A percentile compares a stretch with the other conserved stretches of the same genome.
Conservation (phyloP, 805 yeast genomes). For the Saturnispora quitensis region DNA sequence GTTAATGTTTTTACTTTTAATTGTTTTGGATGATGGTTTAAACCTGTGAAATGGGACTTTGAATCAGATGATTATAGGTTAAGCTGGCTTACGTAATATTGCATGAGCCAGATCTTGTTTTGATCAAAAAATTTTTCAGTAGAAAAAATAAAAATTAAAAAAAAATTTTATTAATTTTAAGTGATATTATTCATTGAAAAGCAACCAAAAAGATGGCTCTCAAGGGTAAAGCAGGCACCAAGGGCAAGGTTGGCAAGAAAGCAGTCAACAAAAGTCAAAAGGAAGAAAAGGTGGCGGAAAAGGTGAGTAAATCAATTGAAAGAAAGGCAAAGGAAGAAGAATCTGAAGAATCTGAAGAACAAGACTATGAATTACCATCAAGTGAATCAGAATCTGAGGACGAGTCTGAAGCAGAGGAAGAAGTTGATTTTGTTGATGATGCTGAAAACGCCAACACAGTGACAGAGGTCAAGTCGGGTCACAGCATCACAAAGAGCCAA, state of each 20-base stretch:
- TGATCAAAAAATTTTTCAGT: background rate
- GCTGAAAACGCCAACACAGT: conserved; percentile 9
- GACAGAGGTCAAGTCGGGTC: conserved; percentile 5
- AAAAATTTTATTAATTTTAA: background rate
- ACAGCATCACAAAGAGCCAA: background rate
- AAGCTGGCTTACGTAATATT: background rate
- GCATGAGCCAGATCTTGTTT: background rate
- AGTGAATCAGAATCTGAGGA: conserved; percentile 11
- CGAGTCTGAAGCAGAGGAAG: conserved; percentile 12
- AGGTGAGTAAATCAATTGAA: background rate
- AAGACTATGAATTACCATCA: conserved; percentile 14
- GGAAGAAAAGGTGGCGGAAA: background rate
- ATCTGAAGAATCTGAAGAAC: conserved; percentile 15
- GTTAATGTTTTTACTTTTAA: no score
- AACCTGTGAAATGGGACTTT: no score
- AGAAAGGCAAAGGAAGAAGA: conserved; percentile 9
- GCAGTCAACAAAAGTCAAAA: conserved; percentile 1
- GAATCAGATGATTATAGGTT: no score
- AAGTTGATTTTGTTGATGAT: conserved; percentile 13
- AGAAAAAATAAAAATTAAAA: background rate
- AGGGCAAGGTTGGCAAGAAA: background rate
- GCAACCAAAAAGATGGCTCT: background rate
- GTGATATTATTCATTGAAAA: background rate
- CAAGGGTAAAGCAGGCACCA: background rate
- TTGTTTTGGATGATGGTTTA: no score